Evolutionary conservation across 179 eudicot species (phyloP), one percentile per base, ranked within the genome.

Genomic region (Vitellaria paradoxa): DNA sequence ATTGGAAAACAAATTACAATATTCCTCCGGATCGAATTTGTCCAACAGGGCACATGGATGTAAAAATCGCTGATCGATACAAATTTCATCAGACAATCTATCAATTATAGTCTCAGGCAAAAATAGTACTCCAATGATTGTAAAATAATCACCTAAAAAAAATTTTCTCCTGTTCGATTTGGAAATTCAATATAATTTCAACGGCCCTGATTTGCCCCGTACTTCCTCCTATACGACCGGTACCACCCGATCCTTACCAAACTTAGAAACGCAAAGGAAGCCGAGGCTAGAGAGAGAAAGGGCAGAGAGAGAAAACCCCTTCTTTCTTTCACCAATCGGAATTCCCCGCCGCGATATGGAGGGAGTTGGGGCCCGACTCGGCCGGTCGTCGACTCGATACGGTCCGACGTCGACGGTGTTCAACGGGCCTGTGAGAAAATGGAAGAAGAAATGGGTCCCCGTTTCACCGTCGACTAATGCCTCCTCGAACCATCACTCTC

Each of bases 381-480:
- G 99, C 61, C 89, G 99, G 66, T 90, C 97, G 21, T 91, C 99
- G 5, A 88, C 90, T 71, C 88, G 99, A 8, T 95, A 93, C 87
- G 97, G 93, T 15, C 73, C 79, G 5, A 79, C 97, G 7, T 82
- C 90, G 63, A 81, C 81, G 76, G 95, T 93, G 0, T 92, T 92
- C 72, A 83, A 83, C 74, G 97, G 98, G 12, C 98, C 97, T 23
- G 98, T 94, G 4, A 76, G 98, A 45, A 79, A 84, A 78, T 94
- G 98, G 98, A 86, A 89, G 91, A 94, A 93, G 91, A 93, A 82
- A 50, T 94, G 98, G 98, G 88, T 91, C 70, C 92, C 82, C 77
- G 84, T 85, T n/a, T 66, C 97, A 37, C 85, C 95, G 18, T 50
- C 79, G 30, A 30, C 4, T 65, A 71, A 82, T 70, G 64, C 78